Base-by-base conservation (phyloP, 2,329 filamentous ascomycete genomes). In the Pseudopithomyces maydicus region DNA sequence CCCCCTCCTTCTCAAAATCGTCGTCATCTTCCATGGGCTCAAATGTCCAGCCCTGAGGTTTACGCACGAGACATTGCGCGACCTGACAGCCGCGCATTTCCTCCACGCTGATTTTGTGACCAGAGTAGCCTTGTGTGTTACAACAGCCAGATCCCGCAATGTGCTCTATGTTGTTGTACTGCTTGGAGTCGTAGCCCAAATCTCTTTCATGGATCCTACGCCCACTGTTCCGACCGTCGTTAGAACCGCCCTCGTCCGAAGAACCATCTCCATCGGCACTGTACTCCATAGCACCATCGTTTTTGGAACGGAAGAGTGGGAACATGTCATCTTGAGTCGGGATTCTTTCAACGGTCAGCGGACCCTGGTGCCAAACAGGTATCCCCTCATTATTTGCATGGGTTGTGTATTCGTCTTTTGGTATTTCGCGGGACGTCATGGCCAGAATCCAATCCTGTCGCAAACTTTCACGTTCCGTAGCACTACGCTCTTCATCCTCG, bases 31-130 rank as follows among this genome's bases (percentile, higher is more conserved):
- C 36, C 32, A 49, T 39, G 7, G 48, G 42, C 2, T 58, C 55
- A 19, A 53, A 53, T 10, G 11, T 38, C 39, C 41, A 52, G 7
- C 32, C 20, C 29, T 20, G 0, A 11, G 17, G 17, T 38, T 58
- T 58, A n/a, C 48, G 53, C 15, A 61, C 49, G 22, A 61, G 32
- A 41, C 58, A 53, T 42, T 61, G 58, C 8, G 45, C 10, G 32
- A 47, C 43, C 17, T 58, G 52, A 23, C 58, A 61, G 29, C 44
- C 44, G 22, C 55, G 51, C 58, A 61, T 61, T 42, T 61, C 55
- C 36, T 58, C 52, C 6, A 43, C 55, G 32, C 47, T 48, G 23
- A 61, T 61, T 6, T 35, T 32, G n/a, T 58, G 42, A 23, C 58
- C 58, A 12, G 52, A 52, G 39, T 61, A 58, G 26, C 52, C 58